phyloP scores from a whole-genome alignment of 164 flowering plant genomes.

The Magnolia officinalis region DNA sequence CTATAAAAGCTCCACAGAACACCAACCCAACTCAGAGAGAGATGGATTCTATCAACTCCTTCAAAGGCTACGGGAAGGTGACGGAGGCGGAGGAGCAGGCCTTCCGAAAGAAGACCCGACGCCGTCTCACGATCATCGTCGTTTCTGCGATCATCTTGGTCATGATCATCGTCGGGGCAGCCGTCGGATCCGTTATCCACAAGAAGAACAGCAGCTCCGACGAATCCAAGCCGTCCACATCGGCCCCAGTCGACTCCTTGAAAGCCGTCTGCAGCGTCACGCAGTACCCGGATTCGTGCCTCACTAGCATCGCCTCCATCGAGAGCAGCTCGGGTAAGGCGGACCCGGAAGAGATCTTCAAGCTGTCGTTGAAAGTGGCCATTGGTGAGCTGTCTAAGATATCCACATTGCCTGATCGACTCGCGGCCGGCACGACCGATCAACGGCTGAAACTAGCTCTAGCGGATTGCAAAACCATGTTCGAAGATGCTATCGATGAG shows the following conservation, averaged over 20 bases:
- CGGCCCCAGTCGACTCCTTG: slow-evolving; percentile 19
- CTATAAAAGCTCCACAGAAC: neutral
- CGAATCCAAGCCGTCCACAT: slow-evolving; percentile 8
- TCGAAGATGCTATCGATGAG: slow-evolving; percentile 47
- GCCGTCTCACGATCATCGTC: slow-evolving; percentile 39
- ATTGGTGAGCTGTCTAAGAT: slow-evolving; percentile 34
- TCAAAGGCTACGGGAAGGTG: slow-evolving; percentile 69
- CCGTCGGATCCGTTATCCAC: slow-evolving; percentile 28
- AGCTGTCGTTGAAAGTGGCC: slow-evolving; percentile 45
- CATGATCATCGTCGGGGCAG: slow-evolving; percentile 38
- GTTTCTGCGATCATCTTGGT: slow-evolving; percentile 47
- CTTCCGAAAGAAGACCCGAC: slow-evolving; percentile 39
- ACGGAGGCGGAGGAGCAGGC: slow-evolving; percentile 37
- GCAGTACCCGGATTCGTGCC: slow-evolving; percentile 42
- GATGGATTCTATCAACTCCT: slow-evolving; percentile 52
- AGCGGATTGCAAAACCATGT: slow-evolving; percentile 36
- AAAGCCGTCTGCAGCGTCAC: slow-evolving; percentile 46
- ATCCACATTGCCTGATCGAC: slow-evolving; percentile 20
- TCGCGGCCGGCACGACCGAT: slow-evolving; percentile 5
- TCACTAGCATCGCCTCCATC: slow-evolving; percentile 30
- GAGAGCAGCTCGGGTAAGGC: slow-evolving; percentile 10
- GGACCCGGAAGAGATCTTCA: slow-evolving; percentile 41
- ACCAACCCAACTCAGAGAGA: neutral
- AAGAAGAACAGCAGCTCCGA: slow-evolving; percentile 14
- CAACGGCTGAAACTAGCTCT: slow-evolving; percentile 34